Base-by-base conservation (phyloP, 371 early-diverging fungal genomes). In the Actinomucor elegans region DNA sequence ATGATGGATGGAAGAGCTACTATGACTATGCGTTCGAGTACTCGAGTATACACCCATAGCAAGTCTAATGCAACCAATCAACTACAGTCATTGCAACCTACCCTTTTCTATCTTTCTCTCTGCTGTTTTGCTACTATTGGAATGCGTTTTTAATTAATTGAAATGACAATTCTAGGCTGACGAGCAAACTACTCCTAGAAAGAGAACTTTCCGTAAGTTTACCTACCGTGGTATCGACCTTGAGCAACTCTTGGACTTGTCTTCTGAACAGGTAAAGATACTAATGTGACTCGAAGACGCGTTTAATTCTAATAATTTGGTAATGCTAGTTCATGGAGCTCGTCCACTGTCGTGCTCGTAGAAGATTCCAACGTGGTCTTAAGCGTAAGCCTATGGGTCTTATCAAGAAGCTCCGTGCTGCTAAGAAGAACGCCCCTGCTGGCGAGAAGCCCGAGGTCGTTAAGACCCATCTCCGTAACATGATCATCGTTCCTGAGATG, bases 401-500 rank as follows among this genome's bases (percentile, higher is more conserved):
- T 54, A 92, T 91, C 80, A 90, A 90, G 88, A 94, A 96, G 90
- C 92, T 97, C 69, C 92, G 96, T 69, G 85, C 89, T 76, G 94
- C 96, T 69, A 93, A 96, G 91, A 91, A 94, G 84, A 89, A 90
- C 51, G 88, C 93, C 43, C 79, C 80, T 40, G n/a, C 50, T 50
- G 56, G 56, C 35, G 56, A 56, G 23, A 56, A 56, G 75, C 83
- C 60, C 67, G 83, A 73, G 94, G 81, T 81, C 58, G 99, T 99
- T 82, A 99, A 99, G 90, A 99, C 99, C 63, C 97, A 99, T 78
- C 91, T 99, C 69, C 96, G 99, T 81, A 87, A 94, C 87, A 99
- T 99, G 98, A 94, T 99, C 74, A 91, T 99, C 64, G 94, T 99
- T 57, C 99, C 99, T 61, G 96, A 96, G 81, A 97, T 99, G 98